Evolutionary conservation across 768 basidiomycete species (phyloP), one percentile per base, ranked within the genome.

Genomic region (Leccinum olivaceopallidum): DNA sequence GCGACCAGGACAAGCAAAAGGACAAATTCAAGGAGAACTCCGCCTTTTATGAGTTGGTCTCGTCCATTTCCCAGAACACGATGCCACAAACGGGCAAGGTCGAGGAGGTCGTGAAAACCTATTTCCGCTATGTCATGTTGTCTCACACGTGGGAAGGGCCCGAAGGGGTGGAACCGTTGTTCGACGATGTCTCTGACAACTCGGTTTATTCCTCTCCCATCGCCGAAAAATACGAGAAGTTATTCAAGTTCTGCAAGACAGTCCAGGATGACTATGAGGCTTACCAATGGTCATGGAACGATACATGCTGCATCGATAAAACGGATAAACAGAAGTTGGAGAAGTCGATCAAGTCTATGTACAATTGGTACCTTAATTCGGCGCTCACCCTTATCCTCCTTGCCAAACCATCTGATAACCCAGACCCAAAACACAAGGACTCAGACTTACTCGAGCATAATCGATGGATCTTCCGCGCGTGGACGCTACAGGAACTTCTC

Each of bases 121-220:
- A 63, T 34, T 66, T 66, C 48, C 26, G 2, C 16, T 66, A 63
- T 22, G 64, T 66, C 39, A 66, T 66, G 65, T 50, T 66, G 48
- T 66, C 65, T 26, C 65, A 66, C 6, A 60, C 57, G 1, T 66
- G 65, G 65, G 61, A 58, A 22, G 28, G 28, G 28, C 28, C 28
- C 28, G 28, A 28, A 28, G 28, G 28, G 28, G 28, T 28, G 7
- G 65, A 66, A 49, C 64, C 65, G 6, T 53, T 61, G 1, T 65
- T 63, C 22, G 7, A 65, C 4, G 56, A 56, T 14, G 32, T 65
- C 10, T 37, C 60, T 22, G 47, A 12, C 34, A 56, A 20, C 1
- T 20, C 47, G 3, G 47, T 48, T 24, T 48, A 48, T 48, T 13
- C 14, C 5, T 5, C 6, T 0, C 22, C 12, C 39, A 42, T 18